Evolutionary conservation across 2,329 filamentous ascomycete species (phyloP).

Genomic region (Triangularia setosa): DNA sequence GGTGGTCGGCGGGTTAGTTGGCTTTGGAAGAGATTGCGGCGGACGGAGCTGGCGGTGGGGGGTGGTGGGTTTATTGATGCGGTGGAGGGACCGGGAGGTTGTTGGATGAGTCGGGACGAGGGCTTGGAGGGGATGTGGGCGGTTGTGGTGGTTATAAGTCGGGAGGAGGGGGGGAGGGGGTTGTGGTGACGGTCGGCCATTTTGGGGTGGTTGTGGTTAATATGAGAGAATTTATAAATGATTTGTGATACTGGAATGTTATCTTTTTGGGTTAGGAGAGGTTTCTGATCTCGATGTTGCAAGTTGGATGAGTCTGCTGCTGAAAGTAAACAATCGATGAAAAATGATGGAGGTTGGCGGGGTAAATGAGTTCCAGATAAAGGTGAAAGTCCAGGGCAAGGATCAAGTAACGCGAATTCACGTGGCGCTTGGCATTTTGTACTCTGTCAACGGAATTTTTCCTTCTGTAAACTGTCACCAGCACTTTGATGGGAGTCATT

Average conservation of each 20-base stretch:
- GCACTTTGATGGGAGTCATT: background rate
- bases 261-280: background rate
- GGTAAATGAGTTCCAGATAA: background rate
- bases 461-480: background rate
- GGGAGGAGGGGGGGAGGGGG: conserved; percentile 7
- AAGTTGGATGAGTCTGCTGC: background rate
- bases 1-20: conserved; percentile 53
- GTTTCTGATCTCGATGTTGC: background rate
- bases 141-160: background rate
- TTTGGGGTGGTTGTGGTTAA: background rate
- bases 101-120: conserved; percentile 8
- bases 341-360: conserved; percentile 3
- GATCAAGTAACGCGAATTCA: conserved; percentile 9
- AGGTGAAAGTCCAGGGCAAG: background rate
- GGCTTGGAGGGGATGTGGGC: conserved; percentile 1
- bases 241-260: background rate
- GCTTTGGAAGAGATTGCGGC: conserved; percentile 57
- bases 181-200: conserved; percentile 26
- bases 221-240: background rate
- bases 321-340: background rate
- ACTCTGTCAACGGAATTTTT: background rate
- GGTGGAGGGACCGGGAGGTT: background rate
- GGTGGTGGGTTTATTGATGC: background rate
- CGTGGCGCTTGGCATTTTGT: background rate
- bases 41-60: conserved; percentile 33